Percentiles rank a stretch among this genome's conserved stretches.
These are phyloP conservation scores for Datisca glomerata DNA, from an alignment of 306 rosid species.

Conservation along the genomic window DNA sequence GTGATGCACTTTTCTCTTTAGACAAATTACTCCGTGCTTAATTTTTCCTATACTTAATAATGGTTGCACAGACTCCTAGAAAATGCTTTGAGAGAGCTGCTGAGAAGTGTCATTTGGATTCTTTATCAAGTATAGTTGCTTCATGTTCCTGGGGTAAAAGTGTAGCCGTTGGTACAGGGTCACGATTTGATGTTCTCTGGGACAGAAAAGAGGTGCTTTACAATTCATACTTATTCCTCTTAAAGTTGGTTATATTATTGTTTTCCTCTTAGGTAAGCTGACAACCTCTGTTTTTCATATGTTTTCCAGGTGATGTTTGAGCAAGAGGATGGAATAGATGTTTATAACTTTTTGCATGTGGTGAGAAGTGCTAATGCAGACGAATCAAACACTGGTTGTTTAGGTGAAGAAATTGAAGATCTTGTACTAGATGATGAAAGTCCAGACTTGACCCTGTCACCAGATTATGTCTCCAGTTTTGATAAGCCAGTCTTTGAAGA, in stretches of 20 bases:
- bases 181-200: slow-evolving; percentile 76
- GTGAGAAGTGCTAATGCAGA: slow-evolving; percentile 42
- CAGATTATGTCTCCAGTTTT: slow-evolving; percentile 34
- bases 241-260: background rate
- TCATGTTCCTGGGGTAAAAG: slow-evolving; percentile 96
- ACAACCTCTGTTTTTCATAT: background rate
- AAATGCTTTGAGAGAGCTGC: slow-evolving; percentile 92
- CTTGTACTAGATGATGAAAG: slow-evolving; percentile 38
- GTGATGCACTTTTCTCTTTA: background rate
- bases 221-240: slow-evolving; percentile 1
- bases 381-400: slow-evolving; percentile 41
- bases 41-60: slow-evolving; percentile 4
- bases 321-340: slow-evolving; percentile 55
- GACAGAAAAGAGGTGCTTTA: slow-evolving; percentile 53
- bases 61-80: slow-evolving; percentile 65
- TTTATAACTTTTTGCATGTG: slow-evolving; percentile 58
- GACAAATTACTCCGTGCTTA: slow-evolving; percentile 10
- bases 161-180: slow-evolving; percentile 92
- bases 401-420: slow-evolving; percentile 75
- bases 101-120: slow-evolving; percentile 69
- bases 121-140: slow-evolving; percentile 74
- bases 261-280: background rate
- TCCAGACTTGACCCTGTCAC: slow-evolving; percentile 39
- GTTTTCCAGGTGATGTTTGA: slow-evolving; percentile 38
- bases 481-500: slow-evolving; percentile 76